phyloP scores from a whole-genome alignment of 352 stramenopile genomes.

The Phytophthora pisi region DNA sequence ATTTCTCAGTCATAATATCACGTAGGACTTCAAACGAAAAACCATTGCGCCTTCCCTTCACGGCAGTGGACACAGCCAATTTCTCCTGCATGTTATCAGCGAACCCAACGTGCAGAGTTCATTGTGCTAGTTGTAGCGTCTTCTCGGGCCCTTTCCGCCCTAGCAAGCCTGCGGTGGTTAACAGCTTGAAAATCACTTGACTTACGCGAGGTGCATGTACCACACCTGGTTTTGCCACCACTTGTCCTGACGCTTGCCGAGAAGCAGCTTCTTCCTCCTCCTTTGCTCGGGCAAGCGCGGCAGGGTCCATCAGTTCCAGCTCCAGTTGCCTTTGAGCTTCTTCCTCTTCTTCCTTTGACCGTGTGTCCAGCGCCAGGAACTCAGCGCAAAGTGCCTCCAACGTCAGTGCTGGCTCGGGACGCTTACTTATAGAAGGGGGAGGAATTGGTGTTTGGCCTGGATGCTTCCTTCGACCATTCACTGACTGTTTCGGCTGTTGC shows the following conservation, averaged over 20 bases:
- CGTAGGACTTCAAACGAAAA: background rate
- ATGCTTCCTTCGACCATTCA: conserved; percentile 10
- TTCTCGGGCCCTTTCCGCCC: background rate
- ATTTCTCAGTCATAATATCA: background rate
- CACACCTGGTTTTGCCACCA: background rate
- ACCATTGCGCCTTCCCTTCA: background rate
- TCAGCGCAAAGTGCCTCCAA: conserved; percentile 41
- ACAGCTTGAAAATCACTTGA: background rate
- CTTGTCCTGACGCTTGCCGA: conserved; percentile 1
- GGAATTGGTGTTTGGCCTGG: background rate
- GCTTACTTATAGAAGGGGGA: conserved; percentile 1
- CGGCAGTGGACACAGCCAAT: background rate
- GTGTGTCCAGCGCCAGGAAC: conserved; percentile 39
- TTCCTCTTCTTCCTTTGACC: conserved; percentile 47
- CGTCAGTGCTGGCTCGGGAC: conserved; percentile 11
- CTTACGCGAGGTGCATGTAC: background rate
- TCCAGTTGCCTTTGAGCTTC: conserved; percentile 36
- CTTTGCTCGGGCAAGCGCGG: conserved; percentile 32
- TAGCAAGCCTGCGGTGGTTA: background rate
- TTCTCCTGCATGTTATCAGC: background rate
- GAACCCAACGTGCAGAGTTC: background rate
- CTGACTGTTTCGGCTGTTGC: conserved; percentile 3
- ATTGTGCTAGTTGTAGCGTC: background rate
- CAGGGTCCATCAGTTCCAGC: conserved; percentile 40
- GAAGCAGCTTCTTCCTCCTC: conserved; percentile 34